These are phyloP conservation scores for Nicotiana paniculata DNA, from an alignment of 257 asterid genomes.

Conservation along the genomic window DNA sequence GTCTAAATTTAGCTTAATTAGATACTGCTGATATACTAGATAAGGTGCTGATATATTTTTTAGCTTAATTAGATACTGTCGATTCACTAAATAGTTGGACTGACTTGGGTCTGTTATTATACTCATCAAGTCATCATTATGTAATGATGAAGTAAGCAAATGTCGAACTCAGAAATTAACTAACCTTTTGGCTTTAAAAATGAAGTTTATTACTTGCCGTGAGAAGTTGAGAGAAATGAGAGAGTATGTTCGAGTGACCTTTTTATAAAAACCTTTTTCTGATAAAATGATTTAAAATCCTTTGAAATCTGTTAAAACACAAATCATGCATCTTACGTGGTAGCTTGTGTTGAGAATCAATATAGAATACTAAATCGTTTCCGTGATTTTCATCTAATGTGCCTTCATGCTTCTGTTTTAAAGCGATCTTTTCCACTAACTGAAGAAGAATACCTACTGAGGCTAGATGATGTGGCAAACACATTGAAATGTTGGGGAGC, in stretches of 20 bases:
- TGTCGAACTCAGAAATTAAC: background rate
- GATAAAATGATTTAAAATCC: background rate
- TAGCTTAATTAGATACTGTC: no score
- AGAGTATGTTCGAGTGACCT: background rate
- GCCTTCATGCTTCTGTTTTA: conserved; percentile 18
- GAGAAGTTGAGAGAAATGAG: background rate
- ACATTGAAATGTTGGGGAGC: conserved; percentile 97
- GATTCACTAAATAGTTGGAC: background rate
- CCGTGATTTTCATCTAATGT: conserved; percentile 16
- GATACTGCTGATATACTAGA: background rate
- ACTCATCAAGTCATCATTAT: no score
- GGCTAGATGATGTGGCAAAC: conserved; percentile 96
- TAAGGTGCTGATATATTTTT: background rate
- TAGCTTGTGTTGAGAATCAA: background rate
- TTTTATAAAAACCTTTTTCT: background rate
- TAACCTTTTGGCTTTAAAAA: background rate
- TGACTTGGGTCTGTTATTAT: background rate
- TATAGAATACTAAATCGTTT: background rate
- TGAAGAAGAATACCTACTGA: conserved; percentile 86
- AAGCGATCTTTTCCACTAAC: conserved; percentile 89
- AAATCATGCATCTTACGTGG: background rate
- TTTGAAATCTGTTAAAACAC: background rate
- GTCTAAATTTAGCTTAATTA: background rate
- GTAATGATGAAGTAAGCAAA: background rate
- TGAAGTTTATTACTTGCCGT: background rate